Evolutionary conservation across 352 stramenopile genomes (phyloP), one percentile per base, ranked within the genome.

Genomic region (Phytophthora rubi): DNA sequence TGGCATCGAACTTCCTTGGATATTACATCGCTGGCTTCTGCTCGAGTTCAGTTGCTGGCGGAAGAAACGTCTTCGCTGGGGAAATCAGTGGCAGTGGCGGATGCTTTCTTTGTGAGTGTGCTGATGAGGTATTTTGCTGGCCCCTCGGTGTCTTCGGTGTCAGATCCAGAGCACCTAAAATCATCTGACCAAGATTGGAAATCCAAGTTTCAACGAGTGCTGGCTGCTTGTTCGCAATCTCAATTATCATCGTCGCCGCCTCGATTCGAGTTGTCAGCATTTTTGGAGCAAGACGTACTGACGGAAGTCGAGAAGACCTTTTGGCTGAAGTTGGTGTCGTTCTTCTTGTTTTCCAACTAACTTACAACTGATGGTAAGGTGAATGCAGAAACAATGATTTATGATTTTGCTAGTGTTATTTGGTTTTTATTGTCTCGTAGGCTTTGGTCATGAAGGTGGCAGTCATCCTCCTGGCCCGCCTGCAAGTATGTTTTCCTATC

Each of bases 301-400:
- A 73, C 78, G 13, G 61, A 71, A 51, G 67, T 49, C 7, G 79
- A 88, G 37, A 82, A 79, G 39, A 75, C 69, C 3, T 87, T 86
- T 48, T 91, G 83, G 83, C 59, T 88, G 23, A 80, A 84, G 53
- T 53, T 91, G 42, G 74, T 85, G 49, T 88, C 83, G 8, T 89
- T 89, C 59, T 87, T 89, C 72, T 71, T 88, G 21, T 86, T 88
- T 76, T 76, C 75, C 28, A 71, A 63, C 30, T 65, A 69, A 16
- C 16, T n/a, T 44, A 44, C 12, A 21, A 21, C 18, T 21, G 16
- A 7, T 49, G 8, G 33, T 44, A 58, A 63, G 45, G 10, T 42
- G 32, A 37, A 65, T 55, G 47, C 23, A 13, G 6, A 15, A 60
- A n/a, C 26, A 70, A 59, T 53, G 55, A 62, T 30, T 47, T 62